Percentiles rank a stretch among this genome's conserved stretches.
Conservation (phyloP, 2,329 filamentous ascomycete species). For the Pleoardoris graminearum region DNA sequence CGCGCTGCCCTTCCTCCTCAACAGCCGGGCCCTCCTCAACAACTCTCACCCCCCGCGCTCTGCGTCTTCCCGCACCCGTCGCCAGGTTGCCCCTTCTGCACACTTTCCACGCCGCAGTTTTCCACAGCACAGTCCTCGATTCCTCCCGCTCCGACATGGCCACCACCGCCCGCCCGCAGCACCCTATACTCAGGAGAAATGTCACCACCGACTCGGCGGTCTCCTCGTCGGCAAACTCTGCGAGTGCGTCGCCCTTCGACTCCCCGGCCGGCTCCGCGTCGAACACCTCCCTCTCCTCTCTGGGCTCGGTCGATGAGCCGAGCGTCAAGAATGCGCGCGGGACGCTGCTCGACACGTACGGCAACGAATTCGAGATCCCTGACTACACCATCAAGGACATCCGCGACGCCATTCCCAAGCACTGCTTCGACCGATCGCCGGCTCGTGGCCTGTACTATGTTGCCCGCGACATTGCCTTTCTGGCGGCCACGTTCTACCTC, state of each 20-base stretch:
- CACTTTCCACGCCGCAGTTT: not conserved
- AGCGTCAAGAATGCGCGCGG: slow-evolving; percentile 57
- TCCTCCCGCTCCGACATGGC: slow-evolving; percentile 25
- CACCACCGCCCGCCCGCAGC: slow-evolving; percentile 60
- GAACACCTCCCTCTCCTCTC: slow-evolving; percentile 87
- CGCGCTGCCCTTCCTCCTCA: not conserved
- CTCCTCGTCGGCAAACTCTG: slow-evolving; percentile 59
- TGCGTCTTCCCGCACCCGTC: not conserved
- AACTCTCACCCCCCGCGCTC: not conserved
- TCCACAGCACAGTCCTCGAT: not conserved
- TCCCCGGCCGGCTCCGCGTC: slow-evolving; percentile 70
- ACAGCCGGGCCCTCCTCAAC: slow-evolving; percentile 14
- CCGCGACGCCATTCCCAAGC: slow-evolving; percentile 92
- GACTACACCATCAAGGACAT: slow-evolving; percentile 98
- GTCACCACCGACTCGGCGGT: slow-evolving; percentile 55
- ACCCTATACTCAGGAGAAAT: slow-evolving; percentile 50
- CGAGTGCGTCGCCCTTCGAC: slow-evolving; percentile 59
- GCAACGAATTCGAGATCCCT: slow-evolving; percentile 90
- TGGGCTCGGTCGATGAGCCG: slow-evolving; percentile 67
- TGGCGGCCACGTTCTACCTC: slow-evolving; percentile 79
- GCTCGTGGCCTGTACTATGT: slow-evolving; percentile 79
- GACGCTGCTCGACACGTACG: slow-evolving; percentile 85
- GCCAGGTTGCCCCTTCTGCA: not conserved
- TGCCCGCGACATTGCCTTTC: slow-evolving; percentile 72
- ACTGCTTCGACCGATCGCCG: slow-evolving; percentile 91